A percentile compares a stretch with the other conserved stretches of the same genome.
These are phyloP conservation scores for Chloris gayana DNA, from an alignment of 176 grass and related monocot genomes.

Conservation along the genomic window DNA sequence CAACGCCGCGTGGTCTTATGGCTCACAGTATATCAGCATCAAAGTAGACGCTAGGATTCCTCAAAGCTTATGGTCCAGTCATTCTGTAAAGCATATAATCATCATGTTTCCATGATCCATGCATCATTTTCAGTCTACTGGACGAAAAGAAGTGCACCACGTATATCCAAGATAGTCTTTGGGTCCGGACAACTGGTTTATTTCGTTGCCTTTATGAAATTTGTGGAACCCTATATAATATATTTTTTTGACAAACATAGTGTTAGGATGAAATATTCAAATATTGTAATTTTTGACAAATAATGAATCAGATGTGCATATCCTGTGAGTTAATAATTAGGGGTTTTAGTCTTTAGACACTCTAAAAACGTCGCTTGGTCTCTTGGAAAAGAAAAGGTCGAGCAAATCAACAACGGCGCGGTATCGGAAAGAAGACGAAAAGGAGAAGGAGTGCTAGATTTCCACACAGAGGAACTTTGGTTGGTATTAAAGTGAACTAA, in stretches of 20 bases:
- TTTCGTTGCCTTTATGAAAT: not conserved
- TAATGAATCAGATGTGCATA: not conserved
- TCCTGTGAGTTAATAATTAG: too few species aligned
- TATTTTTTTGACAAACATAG: too few species aligned
- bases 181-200: not conserved
- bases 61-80: not conserved
- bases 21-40: not conserved
- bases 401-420: too few species aligned
- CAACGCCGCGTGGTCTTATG: not conserved
- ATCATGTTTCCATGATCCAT: not conserved
- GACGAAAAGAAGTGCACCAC: not conserved
- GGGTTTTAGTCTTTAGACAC: too few species aligned
- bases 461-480: too few species aligned
- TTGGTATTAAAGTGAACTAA: too few species aligned
- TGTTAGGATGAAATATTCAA: too few species aligned
- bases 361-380: too few species aligned
- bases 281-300: not conserved
- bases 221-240: not conserved
- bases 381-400: too few species aligned
- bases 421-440: too few species aligned
- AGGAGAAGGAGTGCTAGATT: too few species aligned
- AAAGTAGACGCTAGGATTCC: not conserved
- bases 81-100: not conserved
- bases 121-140: not conserved
- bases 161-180: not conserved